Evolutionary conservation across 139 green algal genomes (phyloP), one percentile per base, ranked within the genome.

Genomic region (Chlamydomonas sp.): DNA sequence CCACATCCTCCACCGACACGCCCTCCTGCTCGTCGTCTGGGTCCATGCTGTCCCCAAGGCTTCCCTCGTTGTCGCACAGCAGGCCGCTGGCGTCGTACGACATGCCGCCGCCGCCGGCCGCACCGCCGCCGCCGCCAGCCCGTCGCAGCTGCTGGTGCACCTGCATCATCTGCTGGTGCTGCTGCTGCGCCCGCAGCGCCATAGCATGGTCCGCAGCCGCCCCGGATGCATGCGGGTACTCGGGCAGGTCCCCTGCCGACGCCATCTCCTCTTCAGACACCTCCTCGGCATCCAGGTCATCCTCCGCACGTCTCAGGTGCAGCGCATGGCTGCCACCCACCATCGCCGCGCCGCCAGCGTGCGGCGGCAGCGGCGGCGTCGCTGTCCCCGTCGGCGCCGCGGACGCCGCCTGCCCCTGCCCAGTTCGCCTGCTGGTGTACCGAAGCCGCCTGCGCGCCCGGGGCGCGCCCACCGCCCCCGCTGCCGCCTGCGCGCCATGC

Each of bases 251-350:
- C 2, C 62, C 85, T 0, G 60, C 63, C 4, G 80, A 83, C 10
- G 76, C 90, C 31, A 92, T 74, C 86, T 92, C 90, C 63, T 89
- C 90, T 31, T 89, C 86, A 60, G 82, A 90, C n/a, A 92, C 85
- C 63, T 87, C 82, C 83, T 90, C 78, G 1, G 83, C 83, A 31
- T 73, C 80, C 20, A 2, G 73, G 74, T 90, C 90, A 69, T 90
- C 75, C 5, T 90, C 73, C 18, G 61, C 16, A 58, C 84, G 69
- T 17, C 89, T 77, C 31, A 89, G 84, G 72, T 90, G 90, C 64
- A 94, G 77, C 20, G 91, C 82, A 64, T 85, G 85, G 78, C 85
- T 90, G 61, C 81, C 88, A 5, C 77, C 69, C 17, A 93, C 82
- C 9, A 88, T 84, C 2, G 89, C 81, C 0, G 18, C 74, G 18